Percentiles rank a stretch among this genome's conserved stretches.
Conservation (phyloP, 768 basidiomycete species). For the Amanita pallidorosea region DNA sequence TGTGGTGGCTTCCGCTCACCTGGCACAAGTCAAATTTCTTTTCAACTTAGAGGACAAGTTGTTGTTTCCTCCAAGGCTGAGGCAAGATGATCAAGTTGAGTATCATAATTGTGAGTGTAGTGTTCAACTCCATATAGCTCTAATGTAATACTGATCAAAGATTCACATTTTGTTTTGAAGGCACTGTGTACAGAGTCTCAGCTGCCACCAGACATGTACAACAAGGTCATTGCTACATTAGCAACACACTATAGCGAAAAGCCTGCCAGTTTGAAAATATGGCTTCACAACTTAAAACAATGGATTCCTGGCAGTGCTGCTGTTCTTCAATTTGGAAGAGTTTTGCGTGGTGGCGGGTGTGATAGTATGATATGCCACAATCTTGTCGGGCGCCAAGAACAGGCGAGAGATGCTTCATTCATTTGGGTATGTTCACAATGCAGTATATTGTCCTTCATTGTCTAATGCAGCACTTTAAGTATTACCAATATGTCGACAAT, state of each 20-base stretch:
- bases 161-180: neutral
- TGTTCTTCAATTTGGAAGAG: slow-evolving; percentile 19
- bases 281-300: slow-evolving; percentile 5
- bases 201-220: neutral
- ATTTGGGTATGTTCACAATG: slow-evolving; percentile 17
- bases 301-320: slow-evolving; percentile 5
- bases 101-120: no score
- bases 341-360: slow-evolving; percentile 6
- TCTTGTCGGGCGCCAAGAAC: slow-evolving; percentile 10
- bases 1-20: no score
- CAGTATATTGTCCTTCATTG: neutral
- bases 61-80: no score
- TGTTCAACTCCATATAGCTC: neutral
- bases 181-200: slow-evolving; percentile 10
- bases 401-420: slow-evolving; percentile 21
- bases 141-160: neutral
- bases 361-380: no score
- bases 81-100: no score
- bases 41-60: no score
- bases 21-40: no score
- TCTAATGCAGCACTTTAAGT: slow-evolving; percentile 12
- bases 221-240: slow-evolving; percentile 13
- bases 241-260: slow-evolving; percentile 9
- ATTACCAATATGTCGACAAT: slow-evolving; percentile 20
- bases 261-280: neutral